Base-by-base conservation (phyloP, 257 asterid species). In the Plantago major region DNA sequence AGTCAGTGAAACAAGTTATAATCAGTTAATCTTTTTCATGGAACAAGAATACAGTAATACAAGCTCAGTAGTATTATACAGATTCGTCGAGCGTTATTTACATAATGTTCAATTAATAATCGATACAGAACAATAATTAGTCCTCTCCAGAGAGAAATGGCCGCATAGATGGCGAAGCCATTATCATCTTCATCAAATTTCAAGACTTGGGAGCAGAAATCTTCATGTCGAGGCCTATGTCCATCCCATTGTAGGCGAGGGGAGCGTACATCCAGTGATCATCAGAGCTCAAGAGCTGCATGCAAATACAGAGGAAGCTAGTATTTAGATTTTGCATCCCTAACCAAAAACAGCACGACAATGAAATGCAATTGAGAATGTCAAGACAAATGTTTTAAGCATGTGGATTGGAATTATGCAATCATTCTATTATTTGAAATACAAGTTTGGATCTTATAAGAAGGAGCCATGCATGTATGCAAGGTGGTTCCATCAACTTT, bases 251-350 rank as follows among this genome's bases (percentile, higher is more conserved):
- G 77, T 79, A 81, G 40, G 92, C 88, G 61, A 84, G 70, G 3
- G 92, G 92, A 69, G 92, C 73, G 71, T 79, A 81, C 86, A 81
- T 81, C 88, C 88, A 84, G n/a, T 79, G 55, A 9, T 84, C 92
- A 72, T 84, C 86, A 14, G 88, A 84, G 76, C 92, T 84, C 76
- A 84, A 63, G 10, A 81, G 82, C 86, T 82, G 83, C 69, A 65
- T 16, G 11, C 38, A 26, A 22, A 52, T 10, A 33, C 3, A 33
- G 40, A 33, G 40, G 40, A 33, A 33, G 2, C 26, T 22, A 22
- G 40, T 33, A 7, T 33, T 33, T 33, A 33, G 40, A 33, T 33
- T 33, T 33, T 33, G 40, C 40, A 33, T 4, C 40, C 40, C 6
- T 11, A 22, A 19, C 52, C 17, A n/a, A 14, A 11, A 6, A 12